Evolutionary conservation across 352 stramenopile species (phyloP), one percentile per base, ranked within the genome.

Genomic region (Aphanomyces stellatus): DNA sequence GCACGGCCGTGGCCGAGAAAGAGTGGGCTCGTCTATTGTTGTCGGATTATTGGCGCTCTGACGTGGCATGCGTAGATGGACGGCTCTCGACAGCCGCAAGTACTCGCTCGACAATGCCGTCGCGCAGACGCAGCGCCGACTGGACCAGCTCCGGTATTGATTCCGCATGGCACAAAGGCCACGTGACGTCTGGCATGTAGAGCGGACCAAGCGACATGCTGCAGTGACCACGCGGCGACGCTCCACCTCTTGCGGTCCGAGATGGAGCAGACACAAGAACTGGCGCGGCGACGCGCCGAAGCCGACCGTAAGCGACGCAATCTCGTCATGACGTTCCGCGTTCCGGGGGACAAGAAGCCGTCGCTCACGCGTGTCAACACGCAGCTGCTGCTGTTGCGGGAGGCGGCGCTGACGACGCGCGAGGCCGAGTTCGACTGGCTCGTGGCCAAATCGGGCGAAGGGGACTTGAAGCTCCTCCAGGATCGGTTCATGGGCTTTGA

Each of bases 331-430:
- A 31, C 56, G 4, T 48, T 55, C 25, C 19, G 19, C 8, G 17
- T 24, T 59, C 35, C 40, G 6, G 10, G 51, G 15, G 49, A 77
- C 65, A 63, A 74, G 51, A 19, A 73, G 34, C 35, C 65, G 31
- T 51, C 71, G 13, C 49, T 67, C 4, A 41, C 15, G 31, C 41
- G 60, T 22, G 28, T 33, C 25, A 53, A 67, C 49, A 67, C 60
- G 2, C 48, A 67, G 24, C 4, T 67, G 11, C 49, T 67, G 28
- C 60, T 67, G 27, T 37, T 59, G 53, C 74, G 77, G 0, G 79
- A 90, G 64, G 76, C 77, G n/a, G 66, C 82, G 24, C 83, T 84
- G 68, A 72, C 83, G 10, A 65, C 83, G 3, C 87, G 86, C 62
- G 81, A 90, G 65, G 73, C 64, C 0, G 78, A 88, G 42, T 90